These are phyloP conservation scores for Madurella fahalii DNA, from an alignment of 2,329 filamentous ascomycete species.

Conservation along the genomic window DNA sequence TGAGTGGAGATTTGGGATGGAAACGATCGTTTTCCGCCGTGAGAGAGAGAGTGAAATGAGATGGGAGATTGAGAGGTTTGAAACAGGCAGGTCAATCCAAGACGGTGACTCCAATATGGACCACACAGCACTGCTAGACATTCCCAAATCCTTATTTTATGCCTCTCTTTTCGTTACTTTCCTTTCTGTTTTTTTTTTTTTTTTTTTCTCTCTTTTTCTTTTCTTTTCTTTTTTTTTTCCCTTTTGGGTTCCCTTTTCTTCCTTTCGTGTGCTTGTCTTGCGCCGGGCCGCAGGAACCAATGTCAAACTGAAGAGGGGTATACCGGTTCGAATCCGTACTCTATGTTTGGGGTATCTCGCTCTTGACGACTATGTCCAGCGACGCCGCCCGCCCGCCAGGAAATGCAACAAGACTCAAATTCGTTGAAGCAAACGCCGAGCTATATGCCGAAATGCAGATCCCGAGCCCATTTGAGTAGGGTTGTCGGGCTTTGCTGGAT, in stretches of 20 bases:
- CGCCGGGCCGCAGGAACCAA: background rate
- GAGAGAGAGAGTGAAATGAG: background rate
- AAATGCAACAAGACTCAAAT: constrained; percentile 20
- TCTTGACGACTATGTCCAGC: constrained; percentile 13
- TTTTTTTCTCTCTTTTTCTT: background rate
- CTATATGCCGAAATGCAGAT: constrained; percentile 21
- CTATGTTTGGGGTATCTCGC: constrained; percentile 23
- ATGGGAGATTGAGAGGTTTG: too few species aligned
- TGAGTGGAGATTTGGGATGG: background rate
- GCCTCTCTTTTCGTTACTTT: background rate
- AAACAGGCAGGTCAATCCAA: background rate
- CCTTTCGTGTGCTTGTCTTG: background rate
- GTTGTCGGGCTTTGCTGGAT: background rate
- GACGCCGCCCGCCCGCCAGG: constrained; percentile 15
- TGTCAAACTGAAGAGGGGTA: constrained; percentile 13
- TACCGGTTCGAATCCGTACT: constrained; percentile 19
- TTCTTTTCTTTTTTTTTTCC: background rate
- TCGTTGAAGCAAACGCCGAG: constrained; percentile 19
- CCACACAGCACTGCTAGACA: background rate
- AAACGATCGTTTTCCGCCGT: background rate
- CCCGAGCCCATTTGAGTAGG: constrained; percentile 5
- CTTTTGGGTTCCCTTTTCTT: too few species aligned
- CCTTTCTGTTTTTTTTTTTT: background rate
- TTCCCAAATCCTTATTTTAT: too few species aligned
- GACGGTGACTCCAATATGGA: background rate